Base-by-base conservation (phyloP, 2,329 filamentous ascomycete species). In the Fusarium mundagurra region DNA sequence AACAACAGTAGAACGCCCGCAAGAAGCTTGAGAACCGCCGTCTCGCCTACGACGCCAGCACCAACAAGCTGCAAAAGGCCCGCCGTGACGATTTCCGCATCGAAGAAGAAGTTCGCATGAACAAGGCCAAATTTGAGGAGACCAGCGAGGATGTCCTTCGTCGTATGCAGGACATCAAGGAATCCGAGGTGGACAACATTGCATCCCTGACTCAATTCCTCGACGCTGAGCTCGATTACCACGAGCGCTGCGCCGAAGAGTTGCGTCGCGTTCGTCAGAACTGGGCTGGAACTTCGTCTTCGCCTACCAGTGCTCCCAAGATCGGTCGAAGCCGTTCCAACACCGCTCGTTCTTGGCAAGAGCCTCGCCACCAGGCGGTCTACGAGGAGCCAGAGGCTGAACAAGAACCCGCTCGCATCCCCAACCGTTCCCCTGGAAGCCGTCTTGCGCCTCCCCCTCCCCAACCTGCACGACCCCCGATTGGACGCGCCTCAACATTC, bases 101-200 rank as follows among this genome's bases (percentile, higher is more conserved):
- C 64, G 96, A 98, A 82, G 96, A 98, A 81, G 96, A 98, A 83
- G 89, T 98, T 61, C 93, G 96, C 64, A 89, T 91, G 34, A 94
- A 96, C 82, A 97, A 97, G 82, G 93, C 94, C 78, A 98, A 98
- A 84, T 98, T 98, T 80, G 96, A 98, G 81, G 96, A 98, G 85
- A 92, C 94, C 22, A 96, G 90, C 80, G 96, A 98, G 80, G 96
- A 98, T 78, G 95, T 98, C 62, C 89, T 92, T 77, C 91, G 96
- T 68, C 90, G 96, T 63, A 98, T 98, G 96, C 91, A 97, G 83
- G 96, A 98, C 80, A 97, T 98, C 84, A 96, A 96, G 85, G 95
- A 98, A 78, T 90, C 94, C 29, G 96, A 98, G 83, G 88, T 87
- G 48, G 96, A 98, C 73, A 94, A 92, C 79, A 90, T 98, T 47